These are phyloP conservation scores for Podospora comata DNA, from an alignment of 495 filamentous ascomycete genomes.

Conservation along the genomic window DNA sequence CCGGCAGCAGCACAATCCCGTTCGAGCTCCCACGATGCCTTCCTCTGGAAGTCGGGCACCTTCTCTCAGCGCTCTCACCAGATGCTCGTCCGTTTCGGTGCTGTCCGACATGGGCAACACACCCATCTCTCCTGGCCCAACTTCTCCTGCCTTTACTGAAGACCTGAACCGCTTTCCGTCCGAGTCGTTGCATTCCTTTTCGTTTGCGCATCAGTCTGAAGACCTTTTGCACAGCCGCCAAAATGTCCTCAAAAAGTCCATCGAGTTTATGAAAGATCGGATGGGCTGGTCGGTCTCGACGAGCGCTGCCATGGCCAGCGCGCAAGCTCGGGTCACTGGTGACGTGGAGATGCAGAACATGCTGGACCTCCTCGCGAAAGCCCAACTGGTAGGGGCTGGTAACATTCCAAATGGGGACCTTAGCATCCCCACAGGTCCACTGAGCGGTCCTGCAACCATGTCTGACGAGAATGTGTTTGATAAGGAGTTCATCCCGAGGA, in stretches of 20 bases:
- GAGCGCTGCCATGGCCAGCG: constrained; percentile 57
- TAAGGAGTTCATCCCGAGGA: constrained; percentile 59
- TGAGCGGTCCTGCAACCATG: constrained; percentile 71
- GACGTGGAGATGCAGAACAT: constrained; percentile 86
- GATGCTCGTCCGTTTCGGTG: constrained; percentile 61
- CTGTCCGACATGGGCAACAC: constrained; percentile 43
- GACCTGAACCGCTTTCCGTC: constrained; percentile 89
- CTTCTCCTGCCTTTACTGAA: constrained; percentile 75
- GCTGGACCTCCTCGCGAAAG: constrained; percentile 79
- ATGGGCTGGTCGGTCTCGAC: constrained; percentile 69
- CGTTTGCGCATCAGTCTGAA: constrained; percentile 94
- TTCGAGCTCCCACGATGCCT: constrained; percentile 62
- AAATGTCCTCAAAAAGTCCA: constrained; percentile 86
- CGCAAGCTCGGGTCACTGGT: constrained; percentile 76
- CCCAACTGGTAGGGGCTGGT: constrained; percentile 66
- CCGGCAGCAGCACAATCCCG: constrained; percentile 70
- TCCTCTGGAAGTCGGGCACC: constrained; percentile 57
- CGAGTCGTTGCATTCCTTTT: constrained; percentile 97
- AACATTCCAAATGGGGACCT: constrained; percentile 44
- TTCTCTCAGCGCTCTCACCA: constrained; percentile 55
- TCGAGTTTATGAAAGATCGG: constrained; percentile 96
- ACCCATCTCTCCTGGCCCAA: constrained; percentile 55
- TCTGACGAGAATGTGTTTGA: constrained; percentile 74
- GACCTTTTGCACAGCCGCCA: constrained; percentile 86
- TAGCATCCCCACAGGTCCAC: constrained; percentile 51